Evolutionary conservation across 2,329 filamentous ascomycete species (phyloP).

Genomic region (Ciborinia camelliae): DNA sequence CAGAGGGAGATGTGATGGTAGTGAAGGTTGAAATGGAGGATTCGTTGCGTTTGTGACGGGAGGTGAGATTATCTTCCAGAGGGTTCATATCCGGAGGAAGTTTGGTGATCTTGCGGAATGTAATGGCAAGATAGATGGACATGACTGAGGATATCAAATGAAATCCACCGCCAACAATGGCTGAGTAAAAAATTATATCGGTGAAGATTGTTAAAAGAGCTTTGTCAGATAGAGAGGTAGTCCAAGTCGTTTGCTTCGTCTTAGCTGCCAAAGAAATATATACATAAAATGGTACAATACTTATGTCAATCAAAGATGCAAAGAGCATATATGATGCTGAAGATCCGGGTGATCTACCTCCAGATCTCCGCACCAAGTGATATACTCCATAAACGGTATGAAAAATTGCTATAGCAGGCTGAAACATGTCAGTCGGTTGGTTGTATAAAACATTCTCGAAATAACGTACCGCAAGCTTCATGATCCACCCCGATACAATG

Average conservation of each 20-base stretch:
- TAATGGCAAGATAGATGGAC: constrained; percentile 70
- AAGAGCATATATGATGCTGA: constrained; percentile 90
- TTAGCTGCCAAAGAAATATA: constrained; percentile 50
- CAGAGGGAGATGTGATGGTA: constrained; percentile 40
- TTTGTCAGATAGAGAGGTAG: constrained; percentile 60
- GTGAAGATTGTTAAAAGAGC: constrained; percentile 57
- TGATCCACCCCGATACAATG: constrained; percentile 66
- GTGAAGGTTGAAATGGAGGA: constrained; percentile 40
- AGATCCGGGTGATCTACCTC: constrained; percentile 70
- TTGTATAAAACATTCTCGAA: not conserved
- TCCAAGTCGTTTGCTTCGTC: constrained; percentile 51
- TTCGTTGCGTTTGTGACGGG: constrained; percentile 76
- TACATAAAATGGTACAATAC: constrained; percentile 52
- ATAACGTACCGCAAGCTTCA: constrained; percentile 67
- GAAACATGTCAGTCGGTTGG: constrained; percentile 28
- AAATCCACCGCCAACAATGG: constrained; percentile 60
- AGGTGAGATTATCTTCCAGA: constrained; percentile 79
- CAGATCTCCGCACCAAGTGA: constrained; percentile 69
- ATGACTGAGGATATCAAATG: constrained; percentile 69
- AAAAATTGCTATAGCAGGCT: constrained; percentile 73
- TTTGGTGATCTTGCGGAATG: constrained; percentile 76
- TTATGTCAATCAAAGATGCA: constrained; percentile 66
- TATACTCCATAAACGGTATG: constrained; percentile 76
- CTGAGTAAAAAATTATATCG: constrained; percentile 64
- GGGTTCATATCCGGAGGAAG: constrained; percentile 96